These are phyloP conservation scores for Globisporangium recalcitrans DNA, from an alignment of 352 stramenopile species.

Conservation along the genomic window DNA sequence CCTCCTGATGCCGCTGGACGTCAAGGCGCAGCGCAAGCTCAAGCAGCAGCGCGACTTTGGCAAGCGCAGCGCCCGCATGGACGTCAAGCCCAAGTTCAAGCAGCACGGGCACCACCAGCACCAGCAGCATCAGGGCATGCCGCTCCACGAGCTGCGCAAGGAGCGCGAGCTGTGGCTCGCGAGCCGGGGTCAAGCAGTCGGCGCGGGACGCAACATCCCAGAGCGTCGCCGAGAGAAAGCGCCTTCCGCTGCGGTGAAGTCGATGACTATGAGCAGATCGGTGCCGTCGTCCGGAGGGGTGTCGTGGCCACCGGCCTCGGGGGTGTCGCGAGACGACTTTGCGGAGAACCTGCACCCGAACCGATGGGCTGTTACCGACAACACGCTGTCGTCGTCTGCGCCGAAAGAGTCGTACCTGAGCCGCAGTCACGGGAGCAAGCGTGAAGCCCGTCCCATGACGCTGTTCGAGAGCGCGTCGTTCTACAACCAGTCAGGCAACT, in stretches of 20 bases:
- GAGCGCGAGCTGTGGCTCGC: constrained; percentile 38
- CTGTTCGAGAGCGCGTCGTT: constrained; percentile 77
- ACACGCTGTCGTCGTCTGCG: constrained; percentile 21
- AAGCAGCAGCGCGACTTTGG: constrained; percentile 57
- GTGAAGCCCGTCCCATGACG: constrained; percentile 57
- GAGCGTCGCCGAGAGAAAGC: constrained; percentile 21
- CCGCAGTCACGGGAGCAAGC: constrained; percentile 30
- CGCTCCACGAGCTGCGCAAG: constrained; percentile 27
- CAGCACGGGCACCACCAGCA: constrained; percentile 28
- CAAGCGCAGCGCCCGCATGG: constrained; percentile 22
- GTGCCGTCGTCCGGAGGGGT: constrained; percentile 27
- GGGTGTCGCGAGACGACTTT: constrained; percentile 18
- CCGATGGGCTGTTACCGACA: constrained; percentile 8
- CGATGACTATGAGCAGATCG: constrained; percentile 36
- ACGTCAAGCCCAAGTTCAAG: constrained; percentile 27
- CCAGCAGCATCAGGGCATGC: constrained; percentile 13
- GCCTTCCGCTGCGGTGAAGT: not conserved
- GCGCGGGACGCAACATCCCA: constrained; percentile 32
- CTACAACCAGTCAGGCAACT: constrained; percentile 65
- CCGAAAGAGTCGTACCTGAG: constrained; percentile 28
- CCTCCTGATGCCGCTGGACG: constrained; percentile 17
- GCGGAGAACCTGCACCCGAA: constrained; percentile 33
- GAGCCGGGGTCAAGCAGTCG: constrained; percentile 1
- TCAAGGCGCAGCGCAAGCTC: constrained; percentile 61
- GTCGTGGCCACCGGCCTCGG: constrained; percentile 46